These are phyloP conservation scores for Paraconiothyrium brasiliense DNA, from an alignment of 2,329 filamentous ascomycete genomes.

Conservation along the genomic window DNA sequence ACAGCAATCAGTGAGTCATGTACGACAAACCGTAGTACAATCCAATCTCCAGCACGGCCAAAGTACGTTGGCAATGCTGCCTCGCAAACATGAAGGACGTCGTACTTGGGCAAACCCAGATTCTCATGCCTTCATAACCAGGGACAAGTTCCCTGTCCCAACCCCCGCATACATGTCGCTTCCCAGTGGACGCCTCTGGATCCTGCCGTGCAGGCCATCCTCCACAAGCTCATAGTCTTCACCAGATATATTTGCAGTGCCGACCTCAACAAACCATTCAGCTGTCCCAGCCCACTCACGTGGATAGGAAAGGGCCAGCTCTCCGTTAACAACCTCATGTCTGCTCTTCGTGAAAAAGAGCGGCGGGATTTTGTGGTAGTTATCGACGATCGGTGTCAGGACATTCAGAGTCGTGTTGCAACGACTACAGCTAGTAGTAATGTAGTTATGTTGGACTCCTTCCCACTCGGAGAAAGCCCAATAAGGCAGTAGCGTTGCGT, in stretches of 20 bases:
- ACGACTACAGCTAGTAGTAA: too few relatives aligned
- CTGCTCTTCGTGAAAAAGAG: too few relatives aligned
- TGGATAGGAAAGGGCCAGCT: background rate
- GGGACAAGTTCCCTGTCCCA: background rate
- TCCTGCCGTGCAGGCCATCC: background rate
- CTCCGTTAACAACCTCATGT: too few relatives aligned
- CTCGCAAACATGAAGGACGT: background rate
- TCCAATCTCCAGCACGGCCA: too few relatives aligned
- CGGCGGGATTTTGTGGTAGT: too few relatives aligned
- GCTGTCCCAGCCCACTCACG: background rate
- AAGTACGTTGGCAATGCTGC: too few relatives aligned
- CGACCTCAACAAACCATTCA: background rate
- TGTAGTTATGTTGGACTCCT: too few relatives aligned
- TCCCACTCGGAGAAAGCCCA: too few relatives aligned
- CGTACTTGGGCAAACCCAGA: background rate
- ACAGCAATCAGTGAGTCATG: too few relatives aligned
- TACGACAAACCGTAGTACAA: too few relatives aligned
- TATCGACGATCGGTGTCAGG: too few relatives aligned
- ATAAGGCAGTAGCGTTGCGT: background rate
- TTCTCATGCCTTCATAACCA: background rate
- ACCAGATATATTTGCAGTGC: background rate
- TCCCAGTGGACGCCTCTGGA: background rate
- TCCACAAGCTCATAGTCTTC: background rate
- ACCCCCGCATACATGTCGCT: background rate
- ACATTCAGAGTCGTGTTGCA: too few relatives aligned